Evolutionary conservation across 164 flowering plant genomes (phyloP), one percentile per base, ranked within the genome.

Genomic region (Euptelea pleiosperma): DNA sequence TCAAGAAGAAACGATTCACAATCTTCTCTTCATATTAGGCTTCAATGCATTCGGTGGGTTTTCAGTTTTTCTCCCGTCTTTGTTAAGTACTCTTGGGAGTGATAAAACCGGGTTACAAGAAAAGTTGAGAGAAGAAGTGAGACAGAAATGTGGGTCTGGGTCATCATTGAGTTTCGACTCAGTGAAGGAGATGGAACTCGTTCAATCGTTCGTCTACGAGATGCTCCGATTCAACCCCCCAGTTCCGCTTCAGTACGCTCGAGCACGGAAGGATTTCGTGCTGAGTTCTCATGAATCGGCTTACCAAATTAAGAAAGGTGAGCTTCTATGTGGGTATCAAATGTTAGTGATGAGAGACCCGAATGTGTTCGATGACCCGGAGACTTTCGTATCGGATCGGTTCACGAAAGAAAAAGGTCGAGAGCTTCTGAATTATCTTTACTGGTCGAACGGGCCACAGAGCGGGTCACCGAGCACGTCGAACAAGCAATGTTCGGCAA

Each of bases 381-480:
- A 84, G 39, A 73, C 61, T 2, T 91, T 91, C 58, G 57, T 65
- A 1, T 35, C 84, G 24, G 84, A 88, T 44, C 73, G 96, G 74
- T 91, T 88, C 61, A 58, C 66, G 11, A 64, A 69, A 2, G 75
- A 72, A 21, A 74, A 70, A 15, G 92, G 96, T 6, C 54, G 54
- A 1, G 75, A 79, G 71, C 69, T 91, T 28, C 63, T 91, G 72
- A 70, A 65, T 34, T 83, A 82, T 54, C 47, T 91, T 59, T 88
- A 69, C 70, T 91, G 98, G 98, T 91, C 98, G 0, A 91, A 91
- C 36, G 96, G 98, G 40, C 94, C 96, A 3, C 94, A 88, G 60
- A 80, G 81, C 16, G 98, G 83, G 21, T 22, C 82, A n/a, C 80
- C 96, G 6, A 66, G 71, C 22, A 60, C 60, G 33, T 55, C 76